Percentiles rank a stretch among this genome's conserved stretches.
Conservation (phyloP, 2,329 filamentous ascomycete genomes). For the Elsinoe necatrix region DNA sequence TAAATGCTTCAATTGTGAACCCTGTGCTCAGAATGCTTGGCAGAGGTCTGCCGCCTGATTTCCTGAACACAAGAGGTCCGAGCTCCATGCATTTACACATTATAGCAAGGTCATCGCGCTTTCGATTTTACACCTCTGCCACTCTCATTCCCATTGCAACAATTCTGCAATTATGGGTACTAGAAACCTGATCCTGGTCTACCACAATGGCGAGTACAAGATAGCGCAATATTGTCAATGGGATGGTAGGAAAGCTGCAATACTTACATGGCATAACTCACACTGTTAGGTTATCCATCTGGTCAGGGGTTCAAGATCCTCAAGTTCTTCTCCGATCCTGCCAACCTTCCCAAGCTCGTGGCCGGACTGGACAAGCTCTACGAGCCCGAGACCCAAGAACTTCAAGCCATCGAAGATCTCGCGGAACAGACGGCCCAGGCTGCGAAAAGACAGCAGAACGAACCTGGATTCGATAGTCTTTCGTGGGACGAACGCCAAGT, state of each 20-base stretch:
- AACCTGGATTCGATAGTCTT: neutral
- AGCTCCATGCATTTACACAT: neutral
- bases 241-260: conserved; percentile 18
- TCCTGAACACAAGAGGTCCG: neutral
- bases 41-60: neutral
- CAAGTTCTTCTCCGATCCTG: conserved; percentile 20
- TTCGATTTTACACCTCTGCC: neutral
- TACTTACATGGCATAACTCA: neutral
- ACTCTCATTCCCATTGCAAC: neutral
- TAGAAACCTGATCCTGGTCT: conserved; percentile 21
- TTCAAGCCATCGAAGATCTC: conserved; percentile 12
- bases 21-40: neutral
- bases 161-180: conserved; percentile 18
- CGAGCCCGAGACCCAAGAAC: conserved; percentile 15
- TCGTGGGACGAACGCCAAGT: neutral
- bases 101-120: neutral
- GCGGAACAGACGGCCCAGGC: neutral
- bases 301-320: conserved; percentile 24
- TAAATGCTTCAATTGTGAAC: too few species aligned
- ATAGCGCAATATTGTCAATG: conserved; percentile 27
- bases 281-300: conserved; percentile 19
- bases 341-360: conserved; percentile 23
- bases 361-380: conserved; percentile 20
- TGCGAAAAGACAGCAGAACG: neutral
- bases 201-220: conserved; percentile 20